A percentile compares a stretch with the other conserved stretches of the same genome.
Evolutionary conservation across 495 filamentous ascomycete species (phyloP).

Genomic region (Penicillium malachiteum): DNA sequence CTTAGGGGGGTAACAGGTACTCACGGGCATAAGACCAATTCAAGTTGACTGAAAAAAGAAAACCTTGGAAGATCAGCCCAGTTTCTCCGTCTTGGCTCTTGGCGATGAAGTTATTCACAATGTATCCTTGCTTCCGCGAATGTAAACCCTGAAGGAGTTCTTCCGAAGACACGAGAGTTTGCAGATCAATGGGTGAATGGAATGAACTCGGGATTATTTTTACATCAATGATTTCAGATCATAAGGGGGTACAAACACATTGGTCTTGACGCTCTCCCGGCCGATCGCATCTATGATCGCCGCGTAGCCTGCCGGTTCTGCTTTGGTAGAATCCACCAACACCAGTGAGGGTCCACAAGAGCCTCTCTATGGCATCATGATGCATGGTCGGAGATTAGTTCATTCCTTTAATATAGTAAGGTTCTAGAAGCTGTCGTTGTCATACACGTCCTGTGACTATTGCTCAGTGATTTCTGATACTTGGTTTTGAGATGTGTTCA

Average conservation of each 20-base stretch:
- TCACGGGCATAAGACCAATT: not conserved
- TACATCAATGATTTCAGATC: slow-evolving; percentile 7
- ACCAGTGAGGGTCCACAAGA: not conserved
- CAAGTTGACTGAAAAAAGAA: not conserved
- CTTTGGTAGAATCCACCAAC: not conserved
- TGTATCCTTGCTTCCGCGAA: not conserved
- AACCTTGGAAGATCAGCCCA: not conserved
- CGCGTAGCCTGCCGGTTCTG: not conserved
- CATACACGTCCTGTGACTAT: too few relatives aligned
- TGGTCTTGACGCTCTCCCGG: slow-evolving; percentile 1
- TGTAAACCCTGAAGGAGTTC: not conserved
- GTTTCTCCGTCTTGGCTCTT: slow-evolving; percentile 17
- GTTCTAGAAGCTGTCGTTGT: too few relatives aligned
- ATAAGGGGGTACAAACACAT: not conserved
- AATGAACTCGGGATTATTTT: not conserved
- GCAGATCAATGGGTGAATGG: slow-evolving; percentile 4
- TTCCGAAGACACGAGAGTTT: slow-evolving; percentile 3
- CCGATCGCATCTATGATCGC: slow-evolving; percentile 7
- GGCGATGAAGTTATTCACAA: not conserved
- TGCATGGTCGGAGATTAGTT: too few relatives aligned
- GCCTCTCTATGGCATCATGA: too few relatives aligned
- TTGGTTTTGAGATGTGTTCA: too few relatives aligned
- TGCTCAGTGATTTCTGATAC: too few relatives aligned
- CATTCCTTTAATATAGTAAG: too few relatives aligned
- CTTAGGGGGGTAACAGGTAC: not conserved